Base-by-base conservation (phyloP, 2,329 filamentous ascomycete species). In the Plectosphaerella cucumerina region DNA sequence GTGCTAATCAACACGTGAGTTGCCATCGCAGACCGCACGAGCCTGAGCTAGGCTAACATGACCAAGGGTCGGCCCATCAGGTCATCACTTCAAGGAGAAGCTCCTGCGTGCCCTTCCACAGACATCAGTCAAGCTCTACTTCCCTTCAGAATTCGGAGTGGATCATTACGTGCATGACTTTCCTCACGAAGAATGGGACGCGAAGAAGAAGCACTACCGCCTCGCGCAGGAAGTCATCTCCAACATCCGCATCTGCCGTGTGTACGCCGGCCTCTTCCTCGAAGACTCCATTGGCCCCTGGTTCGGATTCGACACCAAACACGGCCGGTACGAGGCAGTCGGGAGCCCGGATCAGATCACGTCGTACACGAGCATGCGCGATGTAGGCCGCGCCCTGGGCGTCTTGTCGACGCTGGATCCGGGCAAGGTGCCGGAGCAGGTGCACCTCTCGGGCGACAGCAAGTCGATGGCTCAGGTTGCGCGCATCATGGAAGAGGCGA, bases 131-230 rank as follows among this genome's bases (percentile, higher is more conserved):
- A 59, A 59, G 51, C 49, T 69, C 6, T 70, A 70, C 53, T 60
- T 69, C 44, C 62, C 62, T 11, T 69, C 67, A 5, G 66, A 69
- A 23, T 69, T 69, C 47, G 67, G 67, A 12, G 66, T 69, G 37
- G 62, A 70, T 50, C 66, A 70, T 49, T 65, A 66, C 44, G 44
- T 66, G 17, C 66, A 69, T 48, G 64, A 68, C 48, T 68, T 68
- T 49, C 23, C 56, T n/a, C 62, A 66, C 31, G 56, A 59, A 1
- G 66, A 68, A 48, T 67, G 65, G 65, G 62, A 64, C 42, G 54
- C 55, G 17, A 67, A 68, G 50, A 67, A 65, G 48, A 44, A 50
- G 1, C 65, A 67, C 50, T 55, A 60, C 20, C 52, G 49, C 9
- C 55, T 63, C 6, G 58, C 58, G 9, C 41, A 47, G 8, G n/a